phyloP scores from a whole-genome alignment of 306 rosid genomes.

The Medicago arabica region DNA sequence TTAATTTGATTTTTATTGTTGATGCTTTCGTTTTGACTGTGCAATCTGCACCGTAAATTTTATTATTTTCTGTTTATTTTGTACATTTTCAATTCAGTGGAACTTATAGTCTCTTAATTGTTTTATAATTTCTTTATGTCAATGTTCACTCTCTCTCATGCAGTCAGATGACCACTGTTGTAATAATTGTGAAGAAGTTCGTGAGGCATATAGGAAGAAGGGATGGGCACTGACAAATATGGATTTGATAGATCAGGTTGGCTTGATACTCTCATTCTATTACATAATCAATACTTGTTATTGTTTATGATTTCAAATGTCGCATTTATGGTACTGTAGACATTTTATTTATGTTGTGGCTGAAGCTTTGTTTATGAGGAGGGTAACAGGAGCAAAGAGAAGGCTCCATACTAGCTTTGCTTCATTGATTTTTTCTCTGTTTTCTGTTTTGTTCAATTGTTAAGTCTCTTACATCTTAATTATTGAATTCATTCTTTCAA shows the following conservation, averaged over 20 bases:
- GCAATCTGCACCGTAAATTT: constrained; percentile 20
- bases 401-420: constrained; percentile 1
- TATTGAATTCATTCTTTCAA: not conserved
- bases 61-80: constrained; percentile 21
- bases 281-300: not conserved
- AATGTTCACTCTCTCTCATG: constrained; percentile 34
- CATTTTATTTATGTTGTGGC: not conserved
- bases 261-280: constrained; percentile 33
- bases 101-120: constrained; percentile 14
- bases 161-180: constrained; percentile 93
- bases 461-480: not conserved
- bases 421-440: not conserved
- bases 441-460: constrained; percentile 10
- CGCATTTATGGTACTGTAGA: not conserved
- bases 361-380: constrained; percentile 8
- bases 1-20: constrained; percentile 8
- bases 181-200: constrained; percentile 91
- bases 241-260: constrained; percentile 92
- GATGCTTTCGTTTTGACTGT: constrained; percentile 28
- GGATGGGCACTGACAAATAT: constrained; percentile 87
- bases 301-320: not conserved
- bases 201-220: constrained; percentile 85
- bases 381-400: not conserved
- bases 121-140: constrained; percentile 34
- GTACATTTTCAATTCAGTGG: not conserved